phyloP scores from a whole-genome alignment of 495 filamentous ascomycete species.

The Cudoniella acicularis region DNA sequence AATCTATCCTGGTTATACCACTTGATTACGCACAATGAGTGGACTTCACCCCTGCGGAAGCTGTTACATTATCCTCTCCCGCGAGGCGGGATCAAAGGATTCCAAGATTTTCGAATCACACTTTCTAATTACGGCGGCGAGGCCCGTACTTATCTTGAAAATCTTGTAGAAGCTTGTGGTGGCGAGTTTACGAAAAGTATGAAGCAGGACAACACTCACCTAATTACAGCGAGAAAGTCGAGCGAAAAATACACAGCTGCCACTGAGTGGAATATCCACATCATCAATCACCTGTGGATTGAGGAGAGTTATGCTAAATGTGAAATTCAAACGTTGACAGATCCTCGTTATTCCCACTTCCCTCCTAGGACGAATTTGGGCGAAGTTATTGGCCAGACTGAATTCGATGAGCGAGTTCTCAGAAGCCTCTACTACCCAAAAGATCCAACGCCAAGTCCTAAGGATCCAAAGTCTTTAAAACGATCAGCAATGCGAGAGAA shows the following conservation, averaged over 20 bases:
- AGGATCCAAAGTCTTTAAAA: conserved; percentile 11
- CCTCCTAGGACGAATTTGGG: conserved; percentile 85
- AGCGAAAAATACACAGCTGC: conserved; percentile 93
- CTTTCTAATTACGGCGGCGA: conserved; percentile 96
- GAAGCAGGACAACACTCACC: conserved; percentile 89
- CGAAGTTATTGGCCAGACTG: conserved; percentile 85
- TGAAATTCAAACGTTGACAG: conserved; percentile 60
- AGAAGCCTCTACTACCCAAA: conserved; percentile 52
- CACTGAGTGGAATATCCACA: conserved; percentile 83
- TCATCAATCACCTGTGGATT: conserved; percentile 94
- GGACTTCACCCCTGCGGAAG: conserved; percentile 75
- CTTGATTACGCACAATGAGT: conserved; percentile 81
- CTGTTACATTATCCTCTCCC: conserved; percentile 89
- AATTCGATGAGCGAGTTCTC: conserved; percentile 50
- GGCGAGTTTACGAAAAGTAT: conserved; percentile 88
- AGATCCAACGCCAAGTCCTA: conserved; percentile 23
- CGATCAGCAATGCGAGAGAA: conserved; percentile 25
- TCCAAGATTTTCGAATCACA: conserved; percentile 71
- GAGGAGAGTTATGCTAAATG: conserved; percentile 95
- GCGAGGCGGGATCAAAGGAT: conserved; percentile 70
- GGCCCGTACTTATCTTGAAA: conserved; percentile 89
- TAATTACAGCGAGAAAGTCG: conserved; percentile 81
- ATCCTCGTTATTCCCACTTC: conserved; percentile 74
- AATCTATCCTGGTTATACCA: conserved; percentile 93
- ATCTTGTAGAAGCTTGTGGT: conserved; percentile 76